Base-by-base conservation (phyloP, 1,284 basidiomycete species). In the Salmacisia buchloeana region DNA sequence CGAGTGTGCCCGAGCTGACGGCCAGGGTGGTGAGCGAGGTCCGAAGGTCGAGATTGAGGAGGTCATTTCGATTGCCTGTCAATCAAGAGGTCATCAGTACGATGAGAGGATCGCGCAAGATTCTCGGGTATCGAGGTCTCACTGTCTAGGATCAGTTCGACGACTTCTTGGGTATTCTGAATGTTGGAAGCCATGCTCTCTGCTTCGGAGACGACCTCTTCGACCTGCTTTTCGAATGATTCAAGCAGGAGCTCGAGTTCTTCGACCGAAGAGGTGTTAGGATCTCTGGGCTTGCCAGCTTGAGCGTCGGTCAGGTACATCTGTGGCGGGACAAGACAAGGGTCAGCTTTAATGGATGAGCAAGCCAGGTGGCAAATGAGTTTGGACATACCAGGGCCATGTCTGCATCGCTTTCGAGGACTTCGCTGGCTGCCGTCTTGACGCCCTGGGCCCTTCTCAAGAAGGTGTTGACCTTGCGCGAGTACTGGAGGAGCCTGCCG, bases 161-260 rank as follows among this genome's bases (percentile, higher is more conserved):
- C 92, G 59, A 97, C 94, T 81, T 97, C 94, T 82, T 97, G 93
- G 0, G 94, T 97, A 18, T 91, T 92, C 82, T 91, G 89, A 61
- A 97, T 91, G 77, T 77, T 75, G 10, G 65, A 65, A 29, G 65
- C 58, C 27, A 77, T 69, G 23, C 69, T 68, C 9, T 67, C 68
- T 9, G 72, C 70, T 61, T 77, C 70, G 1, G 67, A 67, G 5
- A 76, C 63, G 1, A 77, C 72, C 54, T 75, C 74, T 58, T 75
- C 75, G 9, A 74, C 69, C 49, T 72, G 94, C 79, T 97, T 97
- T 27, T 89, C 86, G 79, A 97, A 97, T 10, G 89, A 90, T 80
- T 98, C 94, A 5, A 98, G 83, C 4, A 98, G 83, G 5, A 96
- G 85, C 78, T 98, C 94, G 1, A 97, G 83, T 70, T 97, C 93